Base-by-base conservation (phyloP, 1,139 yeast species). In the Yamadazyma atmosphaerica region DNA sequence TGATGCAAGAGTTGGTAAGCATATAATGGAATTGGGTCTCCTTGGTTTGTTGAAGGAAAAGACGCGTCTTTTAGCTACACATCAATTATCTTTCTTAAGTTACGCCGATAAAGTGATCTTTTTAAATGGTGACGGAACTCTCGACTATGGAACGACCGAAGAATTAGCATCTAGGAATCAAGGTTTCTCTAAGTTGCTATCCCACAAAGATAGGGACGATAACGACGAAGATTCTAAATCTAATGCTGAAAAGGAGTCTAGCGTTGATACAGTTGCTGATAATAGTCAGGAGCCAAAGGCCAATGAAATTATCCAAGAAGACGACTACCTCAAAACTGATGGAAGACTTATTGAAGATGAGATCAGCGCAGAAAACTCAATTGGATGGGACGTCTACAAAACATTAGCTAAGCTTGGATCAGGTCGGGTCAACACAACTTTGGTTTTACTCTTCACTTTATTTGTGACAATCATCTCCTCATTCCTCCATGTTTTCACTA, bases 401-500 rank as follows among this genome's bases (percentile, higher is more conserved):
- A 54, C 54, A 32, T 86, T 83, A 52, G 55, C 86, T 42, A 56
- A 61, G 22, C 63, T 73, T 18, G 95, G 92, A 9, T 72, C 83
- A 40, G 86, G 80, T 13, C 48, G 52, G 9, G 51, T 76, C 28
- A 69, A 46, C 4, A 44, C 49, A 12, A 47, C 47, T 46, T 38
- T 52, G 18, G 43, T 52, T 40, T 43, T 52, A 27, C 53, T 61
- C 12, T 6, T 49, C 8, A 35, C 57, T 26, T 75, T 14, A 60
- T 51, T 42, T 32, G 46, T 49, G 31, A 52, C 56, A 61, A 45
- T 65, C 5, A 58, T 76, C 4, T 49, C 79, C 8, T 76, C 88
- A 0, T 86, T 86, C 54, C 68, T 74, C 45, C 74, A 71, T 40
- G 59, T 86, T 31, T 84, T 86, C 57, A 72, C 86, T 30, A 85